phyloP scores from a whole-genome alignment of 1,284 basidiomycete species.

The Ustilago nuda region DNA sequence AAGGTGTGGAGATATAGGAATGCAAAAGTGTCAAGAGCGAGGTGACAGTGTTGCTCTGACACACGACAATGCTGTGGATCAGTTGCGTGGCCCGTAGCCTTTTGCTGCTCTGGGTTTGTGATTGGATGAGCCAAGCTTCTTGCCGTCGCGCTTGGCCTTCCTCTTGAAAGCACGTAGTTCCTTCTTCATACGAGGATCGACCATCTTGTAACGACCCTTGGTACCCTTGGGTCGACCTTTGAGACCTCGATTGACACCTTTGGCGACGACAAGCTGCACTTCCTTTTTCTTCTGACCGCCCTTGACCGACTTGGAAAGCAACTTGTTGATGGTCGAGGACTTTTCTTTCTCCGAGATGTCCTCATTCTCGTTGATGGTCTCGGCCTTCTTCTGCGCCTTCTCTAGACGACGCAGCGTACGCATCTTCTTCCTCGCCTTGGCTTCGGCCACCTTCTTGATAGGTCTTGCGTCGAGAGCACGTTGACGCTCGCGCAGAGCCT shows the following conservation, averaged over 20 bases:
- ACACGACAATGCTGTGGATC: background rate
- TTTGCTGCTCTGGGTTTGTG: conserved; percentile 53
- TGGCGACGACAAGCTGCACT: conserved; percentile 89
- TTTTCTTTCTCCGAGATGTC: conserved; percentile 85
- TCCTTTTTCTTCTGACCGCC: conserved; percentile 78
- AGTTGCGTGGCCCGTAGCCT: conserved; percentile 55
- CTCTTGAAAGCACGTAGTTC: conserved; percentile 66
- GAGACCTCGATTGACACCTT: conserved; percentile 86
- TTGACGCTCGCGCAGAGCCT: conserved; percentile 86
- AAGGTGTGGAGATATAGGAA: background rate
- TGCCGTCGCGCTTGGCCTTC: conserved; percentile 63
- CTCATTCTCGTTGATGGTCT: conserved; percentile 87
- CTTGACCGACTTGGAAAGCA: conserved; percentile 79
- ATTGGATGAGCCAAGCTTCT: conserved; percentile 61
- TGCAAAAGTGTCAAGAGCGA: background rate
- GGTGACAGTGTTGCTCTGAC: background rate
- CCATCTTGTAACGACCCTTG: conserved; percentile 76
- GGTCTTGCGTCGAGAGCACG: conserved; percentile 94
- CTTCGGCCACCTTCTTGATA: conserved; percentile 99
- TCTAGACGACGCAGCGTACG: conserved; percentile 86
- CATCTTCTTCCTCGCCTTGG: conserved; percentile 96
- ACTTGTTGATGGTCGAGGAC: conserved; percentile 89
- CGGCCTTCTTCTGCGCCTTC: conserved; percentile 95
- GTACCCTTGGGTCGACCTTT: conserved; percentile 95
- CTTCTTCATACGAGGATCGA: conserved; percentile 68